Evolutionary conservation across 495 filamentous ascomycete species (phyloP).

Genomic region (Parathielavia appendiculata): DNA sequence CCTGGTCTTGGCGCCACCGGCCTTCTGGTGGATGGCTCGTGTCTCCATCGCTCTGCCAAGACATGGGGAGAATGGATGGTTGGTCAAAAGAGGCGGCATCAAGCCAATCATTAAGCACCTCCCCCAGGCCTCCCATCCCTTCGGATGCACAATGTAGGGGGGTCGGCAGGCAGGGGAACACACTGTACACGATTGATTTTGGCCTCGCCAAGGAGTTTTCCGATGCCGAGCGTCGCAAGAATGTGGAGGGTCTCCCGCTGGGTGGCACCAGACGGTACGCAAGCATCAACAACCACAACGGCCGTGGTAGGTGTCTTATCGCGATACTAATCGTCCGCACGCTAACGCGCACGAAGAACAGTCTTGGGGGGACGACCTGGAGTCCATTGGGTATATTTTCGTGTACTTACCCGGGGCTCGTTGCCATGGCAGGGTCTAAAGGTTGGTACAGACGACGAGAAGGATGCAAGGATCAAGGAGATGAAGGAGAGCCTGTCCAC

Average conservation of each 20-base stretch:
- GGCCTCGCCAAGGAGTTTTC: conserved; percentile 24
- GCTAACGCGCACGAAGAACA: conserved; percentile 30
- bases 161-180: conserved; percentile 30
- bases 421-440: conserved; percentile 42
- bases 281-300: conserved; percentile 33
- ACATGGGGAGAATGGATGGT: no score
- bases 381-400: conserved; percentile 40
- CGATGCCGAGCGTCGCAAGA: conserved; percentile 12
- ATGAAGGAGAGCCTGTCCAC: conserved; percentile 25
- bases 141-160: no score
- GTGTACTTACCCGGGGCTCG: conserved; percentile 37
- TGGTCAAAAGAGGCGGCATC: no score
- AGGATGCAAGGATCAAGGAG: conserved; percentile 18
- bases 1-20: no score
- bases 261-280: conserved; percentile 25
- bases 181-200: conserved; percentile 33
- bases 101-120: no score
- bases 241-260: conserved; percentile 12
- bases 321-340: conserved; percentile 1
- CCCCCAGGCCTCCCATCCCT: no score
- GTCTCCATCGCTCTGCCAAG: no score
- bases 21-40: no score
- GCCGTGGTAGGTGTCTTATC: conserved; percentile 24
- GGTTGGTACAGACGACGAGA: conserved; percentile 20
- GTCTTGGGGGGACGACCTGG: conserved; percentile 37